A percentile compares a stretch with the other conserved stretches of the same genome.
phyloP scores from a whole-genome alignment of 148 eudicot species.

The Pharnaceum exiguum region DNA sequence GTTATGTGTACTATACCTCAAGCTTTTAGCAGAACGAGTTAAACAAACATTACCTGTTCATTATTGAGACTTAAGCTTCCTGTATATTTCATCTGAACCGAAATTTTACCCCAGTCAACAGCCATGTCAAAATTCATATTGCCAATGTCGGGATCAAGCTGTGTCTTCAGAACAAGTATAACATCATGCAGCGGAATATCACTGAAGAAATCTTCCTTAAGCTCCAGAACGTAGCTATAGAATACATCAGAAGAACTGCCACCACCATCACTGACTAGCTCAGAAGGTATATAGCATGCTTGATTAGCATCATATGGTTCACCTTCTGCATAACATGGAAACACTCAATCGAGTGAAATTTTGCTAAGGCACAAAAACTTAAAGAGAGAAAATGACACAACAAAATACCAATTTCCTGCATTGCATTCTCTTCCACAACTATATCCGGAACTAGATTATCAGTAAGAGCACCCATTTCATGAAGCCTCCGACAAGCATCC shows the following conservation, averaged over 20 bases:
- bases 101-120: constrained; percentile 46
- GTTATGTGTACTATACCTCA: background rate
- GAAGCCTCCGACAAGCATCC: constrained; percentile 81
- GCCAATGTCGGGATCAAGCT: constrained; percentile 42
- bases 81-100: constrained; percentile 34
- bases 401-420: constrained; percentile 43
- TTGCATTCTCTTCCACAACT: constrained; percentile 46
- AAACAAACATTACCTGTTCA: constrained; percentile 46
- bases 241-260: constrained; percentile 21
- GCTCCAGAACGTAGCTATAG: constrained; percentile 55
- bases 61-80: constrained; percentile 31
- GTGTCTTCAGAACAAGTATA: constrained; percentile 39
- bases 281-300: constrained; percentile 50
- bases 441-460: constrained; percentile 83
- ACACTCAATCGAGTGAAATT: background rate
- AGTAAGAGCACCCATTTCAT: constrained; percentile 65
- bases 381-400: background rate
- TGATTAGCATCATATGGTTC: constrained; percentile 38
- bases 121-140: constrained; percentile 38
- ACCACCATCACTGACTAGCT: constrained; percentile 39
- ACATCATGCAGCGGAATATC: constrained; percentile 44
- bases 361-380: background rate
- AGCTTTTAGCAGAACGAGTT: background rate
- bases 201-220: constrained; percentile 34
- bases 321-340: constrained; percentile 23